Evolutionary conservation across 345 rosid genomes (phyloP), one percentile per base, ranked within the genome.

Genomic region (Pistacia vera): DNA sequence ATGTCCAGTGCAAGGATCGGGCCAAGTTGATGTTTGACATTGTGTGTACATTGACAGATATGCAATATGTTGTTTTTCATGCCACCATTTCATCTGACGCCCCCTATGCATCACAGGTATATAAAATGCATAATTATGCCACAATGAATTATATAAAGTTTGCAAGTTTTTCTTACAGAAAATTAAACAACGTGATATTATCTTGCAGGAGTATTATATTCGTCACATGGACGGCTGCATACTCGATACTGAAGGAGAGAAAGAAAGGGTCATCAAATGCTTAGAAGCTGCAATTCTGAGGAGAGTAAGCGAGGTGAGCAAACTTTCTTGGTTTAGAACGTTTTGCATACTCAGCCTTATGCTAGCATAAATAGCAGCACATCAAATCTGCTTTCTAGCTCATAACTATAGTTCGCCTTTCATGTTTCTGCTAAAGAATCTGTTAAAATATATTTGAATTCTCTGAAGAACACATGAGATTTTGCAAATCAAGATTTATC

Each of bases 21-120:
- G 90, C 98, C 0, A 93, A 93, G 88, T 91, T 95, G 51, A 79
- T 93, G 83, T 95, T 93, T 52, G 99, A 95, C 82, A 89, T 93
- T 81, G 98, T 95, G 17, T 95, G 97, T 89, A 95, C 99, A 33
- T 90, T 95, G 51, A 95, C 99, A 11, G 99, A 95, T 66, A 92
- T 93, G 99, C 97, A 95, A 38, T 95, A 95, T 79, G 96, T 92
- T 73, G 98, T 95, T 77, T 95, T 92, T 66, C 99, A 93, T 76
- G 99, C 99, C 59, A 83, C 81, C 59, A 90, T 93, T 63, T 84
- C 90, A 7, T 92, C 98, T 0, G 85, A 82, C 44, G 97, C 91
- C n/a, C 92, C 97, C 65, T 81, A 81, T 81, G 98, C 98, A 12
- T 81, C 85, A 55, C 97, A 92, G 92, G 96, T 86, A 14, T 20